Evolutionary conservation across 2,329 filamentous ascomycete species (phyloP).

Genomic region (Fusarium nygamai): DNA sequence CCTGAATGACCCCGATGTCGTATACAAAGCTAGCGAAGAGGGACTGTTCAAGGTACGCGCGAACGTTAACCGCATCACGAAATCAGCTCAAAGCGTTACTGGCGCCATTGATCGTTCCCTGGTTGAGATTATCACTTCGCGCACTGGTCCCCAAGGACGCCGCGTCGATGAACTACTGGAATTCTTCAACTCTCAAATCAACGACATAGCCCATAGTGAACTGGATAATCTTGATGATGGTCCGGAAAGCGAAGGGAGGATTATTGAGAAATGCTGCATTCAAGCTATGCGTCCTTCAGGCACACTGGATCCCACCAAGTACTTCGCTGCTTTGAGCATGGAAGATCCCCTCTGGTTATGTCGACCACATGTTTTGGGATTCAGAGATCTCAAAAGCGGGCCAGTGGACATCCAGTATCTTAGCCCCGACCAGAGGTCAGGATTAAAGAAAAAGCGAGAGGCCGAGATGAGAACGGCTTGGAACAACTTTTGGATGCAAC

Average conservation of each 20-base stretch:
- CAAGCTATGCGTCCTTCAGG: neutral
- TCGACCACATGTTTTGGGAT: too few relatives aligned
- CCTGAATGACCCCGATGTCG: accelerated
- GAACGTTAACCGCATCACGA: neutral
- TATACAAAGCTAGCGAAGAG: neutral
- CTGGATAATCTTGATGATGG: too few relatives aligned
- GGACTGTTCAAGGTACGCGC: neutral
- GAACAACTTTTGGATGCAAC: too few relatives aligned
- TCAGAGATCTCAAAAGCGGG: too few relatives aligned
- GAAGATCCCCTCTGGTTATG: too few relatives aligned
- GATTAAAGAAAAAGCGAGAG: too few relatives aligned
- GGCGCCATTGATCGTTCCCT: neutral
- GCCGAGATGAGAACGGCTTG: too few relatives aligned
- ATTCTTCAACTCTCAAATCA: too few relatives aligned
- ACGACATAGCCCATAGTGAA: too few relatives aligned
- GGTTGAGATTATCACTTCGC: neutral
- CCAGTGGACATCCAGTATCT: too few relatives aligned
- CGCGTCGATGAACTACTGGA: accelerated
- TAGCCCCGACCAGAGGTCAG: too few relatives aligned
- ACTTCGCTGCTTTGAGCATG: too few relatives aligned
- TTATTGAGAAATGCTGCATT: neutral
- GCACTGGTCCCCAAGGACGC: accelerated
- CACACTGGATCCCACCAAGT: neutral
- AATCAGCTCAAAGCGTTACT: neutral
- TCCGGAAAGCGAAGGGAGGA: neutral